phyloP scores from a whole-genome alignment of 1,284 basidiomycete genomes.

The Microstroma glucosiphilum region DNA sequence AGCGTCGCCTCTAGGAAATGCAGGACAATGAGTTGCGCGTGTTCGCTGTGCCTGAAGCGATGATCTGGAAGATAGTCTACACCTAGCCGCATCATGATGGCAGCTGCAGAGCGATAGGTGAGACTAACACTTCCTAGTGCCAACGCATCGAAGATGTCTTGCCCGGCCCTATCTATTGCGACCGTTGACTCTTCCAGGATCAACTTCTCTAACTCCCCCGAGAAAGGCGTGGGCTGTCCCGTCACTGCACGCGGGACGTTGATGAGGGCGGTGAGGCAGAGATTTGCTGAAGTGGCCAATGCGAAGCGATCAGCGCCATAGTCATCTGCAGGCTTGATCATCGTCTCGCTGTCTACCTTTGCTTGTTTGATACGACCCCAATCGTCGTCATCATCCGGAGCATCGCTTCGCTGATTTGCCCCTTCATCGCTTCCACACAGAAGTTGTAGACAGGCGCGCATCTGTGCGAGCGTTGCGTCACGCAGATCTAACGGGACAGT shows the following conservation, averaged over 20 bases:
- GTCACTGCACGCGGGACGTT: not conserved
- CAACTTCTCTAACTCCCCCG: not conserved
- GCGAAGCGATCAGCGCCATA: conserved; percentile 3
- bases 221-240: not conserved
- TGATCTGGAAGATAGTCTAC: conserved; percentile 60
- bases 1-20: conserved; percentile 65
- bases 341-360: not conserved
- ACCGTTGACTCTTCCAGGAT: conserved; percentile 8
- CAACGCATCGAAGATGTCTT: not conserved
- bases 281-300: not conserved
- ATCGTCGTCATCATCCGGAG: not conserved
- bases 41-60: conserved; percentile 59
- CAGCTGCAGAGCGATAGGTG: conserved; percentile 51
- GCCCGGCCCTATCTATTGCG: not conserved
- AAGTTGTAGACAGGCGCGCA: too few species aligned
- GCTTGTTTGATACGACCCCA: not conserved
- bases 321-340: conserved; percentile 4
- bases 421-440: not conserved
- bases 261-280: conserved; percentile 11
- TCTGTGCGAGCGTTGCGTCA: too few species aligned
- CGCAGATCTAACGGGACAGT: too few species aligned
- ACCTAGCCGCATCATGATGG: conserved; percentile 59
- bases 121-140: conserved; percentile 4
- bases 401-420: not conserved
- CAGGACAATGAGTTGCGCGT: conserved; percentile 59